Base-by-base conservation (phyloP, 768 basidiomycete genomes). In the Leccinum uliginosum region DNA sequence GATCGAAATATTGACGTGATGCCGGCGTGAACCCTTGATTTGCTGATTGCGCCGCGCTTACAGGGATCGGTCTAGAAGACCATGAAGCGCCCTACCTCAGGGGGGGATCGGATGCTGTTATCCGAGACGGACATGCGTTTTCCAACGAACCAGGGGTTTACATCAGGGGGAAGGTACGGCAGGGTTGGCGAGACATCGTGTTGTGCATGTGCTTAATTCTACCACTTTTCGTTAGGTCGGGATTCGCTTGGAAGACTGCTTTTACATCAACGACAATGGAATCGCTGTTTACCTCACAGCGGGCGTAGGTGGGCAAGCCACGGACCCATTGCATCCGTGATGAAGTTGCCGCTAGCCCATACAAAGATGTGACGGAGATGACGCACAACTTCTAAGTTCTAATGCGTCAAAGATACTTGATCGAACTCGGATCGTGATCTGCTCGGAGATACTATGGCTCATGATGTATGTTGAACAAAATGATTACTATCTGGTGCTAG, bases 21-120 rank as follows among this genome's bases (percentile, higher is more conserved):
- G 24, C 51, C 51, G 15, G 59, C 14, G 53, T 65, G 50, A 30
- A 54, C 58, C 55, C 56, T 47, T 60, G 55, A 53, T 58, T 58
- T 32, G 66, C 47, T 21, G 61, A 54, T 54, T 46, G 45, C 45
- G 23, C 19, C 23, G n/a, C 19, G 17, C 26, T 30, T 21, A 32
- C 53, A 89, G 91, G 91, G 2, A 93, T 95, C 30, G 91, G 91
- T 3, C 73, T 94, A 4, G 89, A 93, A 70, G 85, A 79, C 8
- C 93, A 94, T 61, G 91, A 94, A 71, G 75, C 79, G 7, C 91
- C 91, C 1, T 93, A 92, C 69, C 76, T 95, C 19, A 81, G 82
- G 48, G 88, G 87, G n/a, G 83, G 85, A 15, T 86, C 82, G 29
- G 65, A 80, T 11, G 80, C 78, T 59, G 62, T 79, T 38, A 82